Evolutionary conservation across 805 yeast species (phyloP), one percentile per base, ranked within the genome.

Genomic region (Pichia sporocuriosa): DNA sequence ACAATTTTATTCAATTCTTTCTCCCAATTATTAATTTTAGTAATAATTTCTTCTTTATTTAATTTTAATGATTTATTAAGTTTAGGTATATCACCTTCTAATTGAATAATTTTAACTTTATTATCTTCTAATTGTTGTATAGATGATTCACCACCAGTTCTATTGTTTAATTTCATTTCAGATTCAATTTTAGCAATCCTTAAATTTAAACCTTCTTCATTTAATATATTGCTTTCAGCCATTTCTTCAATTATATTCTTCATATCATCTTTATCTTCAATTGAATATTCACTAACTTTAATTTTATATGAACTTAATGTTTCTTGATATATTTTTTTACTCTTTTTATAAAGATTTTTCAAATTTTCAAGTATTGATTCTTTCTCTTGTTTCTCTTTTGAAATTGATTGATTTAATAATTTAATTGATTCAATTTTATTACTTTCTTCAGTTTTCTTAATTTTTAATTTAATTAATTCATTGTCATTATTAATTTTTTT

Each of bases 1-100:
- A 85, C 75, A 35, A 84, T 66, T 3, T 50, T 52, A 4, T 73
- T 68, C 21, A 90, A 62, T 47, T 72, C 70, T 1, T 79, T 77
- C 49, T 80, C 88, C 84, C 96, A 83, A 13, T 9, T n/a, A 1
- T 6, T 20, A 13, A n/a, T 16, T 21, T 15, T 37, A 2, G 47
- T 55, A 7, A 35, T 15, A 2, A 44, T 43, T 6, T 50, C 12
- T 0, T 42, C 48, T 25, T 66, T 58, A 8, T 77, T 66, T 11
- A 56, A 56, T 1, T 45, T 51, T 10, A 80, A 72, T 17, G 68
- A 43, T 1, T 50, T 42, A 16, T 53, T 53, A 26, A 65, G 47
- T 3, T 47, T 46, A 4, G 81, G 80, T 16, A 75, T 48, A 32
- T 55, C 59, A 12, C 43, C 52, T 39, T 68, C 66, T 6, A 72